Percentiles rank a stretch among this genome's conserved stretches.
Evolutionary conservation across 2,329 filamentous ascomycete genomes (phyloP).

Genomic region (Parastagonospora avenae): DNA sequence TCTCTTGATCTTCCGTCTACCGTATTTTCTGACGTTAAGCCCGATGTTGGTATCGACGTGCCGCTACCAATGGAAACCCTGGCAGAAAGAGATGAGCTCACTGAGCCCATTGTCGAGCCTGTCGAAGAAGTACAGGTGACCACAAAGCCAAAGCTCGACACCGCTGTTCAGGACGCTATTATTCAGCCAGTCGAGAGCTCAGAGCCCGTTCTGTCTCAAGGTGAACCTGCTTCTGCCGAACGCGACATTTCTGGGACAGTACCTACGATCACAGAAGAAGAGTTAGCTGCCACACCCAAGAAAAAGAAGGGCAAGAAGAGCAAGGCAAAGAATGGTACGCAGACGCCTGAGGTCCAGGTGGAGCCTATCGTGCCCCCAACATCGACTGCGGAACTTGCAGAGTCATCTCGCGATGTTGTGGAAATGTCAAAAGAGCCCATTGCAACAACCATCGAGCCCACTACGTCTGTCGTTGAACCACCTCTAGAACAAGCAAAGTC

Average conservation of each 20-base stretch:
- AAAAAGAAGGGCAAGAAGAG: conserved; percentile 31
- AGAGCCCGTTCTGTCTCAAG: background rate
- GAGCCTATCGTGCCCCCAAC: background rate
- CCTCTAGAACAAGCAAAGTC: background rate
- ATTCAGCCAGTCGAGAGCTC: background rate
- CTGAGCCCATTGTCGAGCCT: background rate
- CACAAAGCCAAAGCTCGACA: background rate
- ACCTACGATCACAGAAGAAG: conserved; percentile 2
- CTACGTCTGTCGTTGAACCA: background rate
- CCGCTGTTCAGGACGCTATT: background rate
- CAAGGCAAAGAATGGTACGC: conserved; percentile 20
- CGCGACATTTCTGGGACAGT: background rate
- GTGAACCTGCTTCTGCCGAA: background rate
- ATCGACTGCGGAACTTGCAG: background rate
- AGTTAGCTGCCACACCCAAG: conserved; percentile 13
- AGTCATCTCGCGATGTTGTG: background rate
- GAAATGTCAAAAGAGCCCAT: background rate
- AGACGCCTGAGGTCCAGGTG: conserved; percentile 10
- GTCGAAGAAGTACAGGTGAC: background rate
- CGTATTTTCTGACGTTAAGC: background rate
- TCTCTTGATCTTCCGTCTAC: conserved; percentile 1
- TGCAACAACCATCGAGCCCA: background rate
- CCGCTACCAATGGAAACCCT: background rate
- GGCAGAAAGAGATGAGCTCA: background rate
- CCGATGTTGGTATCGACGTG: background rate